A percentile compares a stretch with the other conserved stretches of the same genome.
Conservation (phyloP, 176 grass and related monocot species). For the Ampelocalamus luodianensis region DNA sequence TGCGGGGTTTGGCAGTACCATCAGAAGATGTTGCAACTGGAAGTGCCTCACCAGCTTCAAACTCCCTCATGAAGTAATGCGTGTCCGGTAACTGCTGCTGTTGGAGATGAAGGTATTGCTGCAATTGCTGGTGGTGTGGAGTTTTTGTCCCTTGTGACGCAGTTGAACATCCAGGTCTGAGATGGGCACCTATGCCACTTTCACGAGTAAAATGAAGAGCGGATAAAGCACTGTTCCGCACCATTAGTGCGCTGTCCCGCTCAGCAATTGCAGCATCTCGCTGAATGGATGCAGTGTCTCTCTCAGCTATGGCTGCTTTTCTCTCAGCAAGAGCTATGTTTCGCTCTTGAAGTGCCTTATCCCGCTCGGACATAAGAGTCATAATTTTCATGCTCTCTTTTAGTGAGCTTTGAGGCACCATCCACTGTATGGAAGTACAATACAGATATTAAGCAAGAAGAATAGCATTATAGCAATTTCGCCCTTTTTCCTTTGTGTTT, state of each 20-base stretch:
- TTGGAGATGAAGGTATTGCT: not conserved
- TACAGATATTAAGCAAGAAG: not conserved
- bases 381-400: conserved; percentile 5
- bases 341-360: not conserved
- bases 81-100: not conserved
- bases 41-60: not conserved
- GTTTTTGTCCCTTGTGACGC: not conserved
- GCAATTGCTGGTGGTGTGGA: not conserved
- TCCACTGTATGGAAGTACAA: not conserved
- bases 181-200: not conserved
- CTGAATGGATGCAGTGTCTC: not conserved
- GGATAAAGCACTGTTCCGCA: not conserved
- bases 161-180: not conserved
- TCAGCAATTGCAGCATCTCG: not conserved
- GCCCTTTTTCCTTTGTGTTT: not conserved
- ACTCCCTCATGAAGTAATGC: not conserved
- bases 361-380: not conserved
- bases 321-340: not conserved
- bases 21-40: not conserved
- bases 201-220: not conserved
- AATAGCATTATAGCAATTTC: not conserved
- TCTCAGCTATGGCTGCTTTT: not conserved
- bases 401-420: not conserved
- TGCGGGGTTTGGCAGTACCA: not conserved
- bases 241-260: not conserved